Conservation (phyloP, 2,329 filamentous ascomycete species). For the Chaetomium strumarium region DNA sequence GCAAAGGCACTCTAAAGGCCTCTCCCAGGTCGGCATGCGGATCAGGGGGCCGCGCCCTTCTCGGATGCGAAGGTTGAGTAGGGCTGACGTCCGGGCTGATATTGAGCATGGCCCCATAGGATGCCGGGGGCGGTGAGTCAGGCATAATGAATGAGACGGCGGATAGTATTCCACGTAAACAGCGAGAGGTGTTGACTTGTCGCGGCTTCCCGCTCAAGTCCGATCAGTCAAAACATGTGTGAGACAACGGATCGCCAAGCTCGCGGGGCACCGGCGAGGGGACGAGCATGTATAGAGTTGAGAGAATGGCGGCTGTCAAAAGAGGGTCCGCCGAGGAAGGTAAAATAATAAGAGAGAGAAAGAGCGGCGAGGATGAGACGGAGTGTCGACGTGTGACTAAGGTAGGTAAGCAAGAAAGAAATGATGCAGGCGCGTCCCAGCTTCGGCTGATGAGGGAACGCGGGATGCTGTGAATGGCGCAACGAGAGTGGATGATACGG, state of each 20-base stretch:
- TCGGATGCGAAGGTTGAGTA: constrained; percentile 29
- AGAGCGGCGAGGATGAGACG: background rate
- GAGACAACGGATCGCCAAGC: background rate
- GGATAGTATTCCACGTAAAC: constrained; percentile 5
- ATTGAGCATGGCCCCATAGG: constrained; percentile 28
- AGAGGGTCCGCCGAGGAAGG: background rate
- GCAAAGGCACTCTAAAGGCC: constrained; percentile 38
- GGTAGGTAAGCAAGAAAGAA: constrained; percentile 14
- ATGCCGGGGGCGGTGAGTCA: constrained; percentile 15
- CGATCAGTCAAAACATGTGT: background rate
- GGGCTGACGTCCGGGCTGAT: constrained; percentile 28
- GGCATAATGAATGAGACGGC: constrained; percentile 22
- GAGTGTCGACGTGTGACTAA: constrained; percentile 14
- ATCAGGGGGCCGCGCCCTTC: constrained; percentile 37
- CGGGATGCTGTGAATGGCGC: constrained; percentile 11
- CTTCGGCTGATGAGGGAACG: constrained; percentile 17
- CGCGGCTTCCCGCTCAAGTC: background rate
- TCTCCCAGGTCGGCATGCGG: constrained; percentile 25
- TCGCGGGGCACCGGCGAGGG: background rate
- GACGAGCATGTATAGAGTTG: background rate
- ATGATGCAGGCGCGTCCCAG: constrained; percentile 20
- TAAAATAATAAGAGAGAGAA: background rate
- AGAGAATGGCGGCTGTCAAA: background rate
- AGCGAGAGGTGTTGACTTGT: background rate
- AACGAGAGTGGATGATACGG: constrained; percentile 18